phyloP scores from a whole-genome alignment of 176 grass and related monocot species.

The Aechmea fasciata region DNA sequence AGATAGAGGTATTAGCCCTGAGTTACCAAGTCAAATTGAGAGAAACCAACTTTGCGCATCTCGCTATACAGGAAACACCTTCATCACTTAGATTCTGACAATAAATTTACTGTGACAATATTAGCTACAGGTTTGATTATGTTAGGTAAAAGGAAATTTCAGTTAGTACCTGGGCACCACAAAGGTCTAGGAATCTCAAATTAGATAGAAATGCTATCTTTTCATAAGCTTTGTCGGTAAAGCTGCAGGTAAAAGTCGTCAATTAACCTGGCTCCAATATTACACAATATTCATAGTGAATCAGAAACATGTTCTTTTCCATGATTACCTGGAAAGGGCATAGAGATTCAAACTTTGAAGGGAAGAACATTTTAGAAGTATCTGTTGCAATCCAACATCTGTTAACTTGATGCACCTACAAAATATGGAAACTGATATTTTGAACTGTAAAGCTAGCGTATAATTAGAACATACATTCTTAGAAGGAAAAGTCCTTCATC shows the following conservation, averaged over 20 bases:
- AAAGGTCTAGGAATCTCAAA: conserved; percentile 83
- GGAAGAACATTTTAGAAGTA: conserved; percentile 66
- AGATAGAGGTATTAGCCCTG: not conserved
- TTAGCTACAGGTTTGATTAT: not conserved
- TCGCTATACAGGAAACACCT: conserved; percentile 62
- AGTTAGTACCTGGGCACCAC: conserved; percentile 72
- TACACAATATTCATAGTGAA: not conserved
- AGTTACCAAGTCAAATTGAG: conserved; percentile 82
- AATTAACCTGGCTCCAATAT: not conserved
- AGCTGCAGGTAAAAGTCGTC: conserved; percentile 39
- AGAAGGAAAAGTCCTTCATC: not conserved
- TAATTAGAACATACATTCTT: not conserved
- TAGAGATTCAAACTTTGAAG: conserved; percentile 92
- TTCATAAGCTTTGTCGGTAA: conserved; percentile 66
- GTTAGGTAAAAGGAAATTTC: conserved; percentile 16
- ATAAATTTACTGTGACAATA: conserved; percentile 12
- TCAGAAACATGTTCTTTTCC: conserved; percentile 3
- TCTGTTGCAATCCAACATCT: conserved; percentile 51
- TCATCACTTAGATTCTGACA: conserved; percentile 71
- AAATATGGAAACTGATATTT: conserved; percentile 9
- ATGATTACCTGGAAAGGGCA: conserved; percentile 71
- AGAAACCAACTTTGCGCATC: conserved; percentile 51
- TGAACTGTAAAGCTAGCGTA: not conserved
- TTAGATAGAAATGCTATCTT: conserved; percentile 56
- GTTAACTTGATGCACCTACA: conserved; percentile 88